Evolutionary conservation across 768 basidiomycete species (phyloP), one percentile per base, ranked within the genome.

Genomic region (Sistotremastrum suecicum): DNA sequence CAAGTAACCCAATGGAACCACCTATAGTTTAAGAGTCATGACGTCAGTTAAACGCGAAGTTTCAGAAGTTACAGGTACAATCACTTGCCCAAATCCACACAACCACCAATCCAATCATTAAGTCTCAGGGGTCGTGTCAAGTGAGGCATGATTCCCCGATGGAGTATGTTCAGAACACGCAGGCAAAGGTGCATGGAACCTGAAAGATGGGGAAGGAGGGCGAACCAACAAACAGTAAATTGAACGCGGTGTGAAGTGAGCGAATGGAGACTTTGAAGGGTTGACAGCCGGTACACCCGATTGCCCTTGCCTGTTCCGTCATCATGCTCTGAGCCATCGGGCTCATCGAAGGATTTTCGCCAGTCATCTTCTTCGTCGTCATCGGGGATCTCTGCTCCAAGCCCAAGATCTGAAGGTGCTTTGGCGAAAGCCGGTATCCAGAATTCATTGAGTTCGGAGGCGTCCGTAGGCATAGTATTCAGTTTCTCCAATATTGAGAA

Each of bases 81-180:
- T 46, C 36, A 58, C 75, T 50, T 45, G 80, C 88, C 89, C 53
- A 75, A 68, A 57, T 92, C 88, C 8, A 90, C 81, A 52, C 84
- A 86, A 2, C 76, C 75, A 30, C 79, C 76, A 36, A 94, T 72
- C 87, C 90, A 95, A 58, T 94, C 89, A 83, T 90, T 89, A n/a
- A 84, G 71, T 43, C 86, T 61, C 41, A 85, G 67, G 0, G 83
- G 78, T 36, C 83, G 63, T 0, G 84, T 88, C 41, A 92, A 59
- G 59, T 90, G 79, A 0, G 91, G 91, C 58, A 94, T 63, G 8
- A 92, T 81, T 4, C 80, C 77, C 8, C 77, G 68, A 59, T 94
- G 89, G 71, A 94, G 78, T 32, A 91, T 68, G 53, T 79, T 80
- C 50, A 94, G 63, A 10, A 72, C 75, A 40, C 81, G 67, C 28